These are phyloP conservation scores for Talaromyces thailandensis DNA, from an alignment of 495 filamentous ascomycete species.

Conservation along the genomic window DNA sequence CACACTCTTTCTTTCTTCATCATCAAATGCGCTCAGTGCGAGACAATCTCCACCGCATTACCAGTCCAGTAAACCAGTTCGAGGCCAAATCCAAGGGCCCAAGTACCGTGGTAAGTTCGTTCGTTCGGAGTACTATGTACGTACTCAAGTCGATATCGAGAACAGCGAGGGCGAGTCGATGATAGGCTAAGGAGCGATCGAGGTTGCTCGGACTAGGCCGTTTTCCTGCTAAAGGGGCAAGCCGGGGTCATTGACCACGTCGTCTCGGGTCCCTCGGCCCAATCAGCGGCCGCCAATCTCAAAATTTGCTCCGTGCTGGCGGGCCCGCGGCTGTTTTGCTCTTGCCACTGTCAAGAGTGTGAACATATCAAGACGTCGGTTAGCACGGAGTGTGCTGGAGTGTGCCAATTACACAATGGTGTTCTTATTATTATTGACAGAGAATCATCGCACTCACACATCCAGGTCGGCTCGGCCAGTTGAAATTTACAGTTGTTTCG, in stretches of 20 bases:
- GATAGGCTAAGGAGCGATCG: background rate
- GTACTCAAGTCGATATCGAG: background rate
- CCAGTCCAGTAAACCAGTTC: background rate
- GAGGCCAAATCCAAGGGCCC: background rate
- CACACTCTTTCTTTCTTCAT: background rate
- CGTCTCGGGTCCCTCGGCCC: background rate
- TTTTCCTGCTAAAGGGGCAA: background rate
- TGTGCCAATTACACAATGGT: too few relatives aligned
- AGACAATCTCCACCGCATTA: background rate
- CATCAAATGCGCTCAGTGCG: background rate
- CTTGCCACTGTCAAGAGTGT: background rate
- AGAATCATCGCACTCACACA: too few relatives aligned
- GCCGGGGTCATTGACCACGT: background rate
- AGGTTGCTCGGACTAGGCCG: background rate
- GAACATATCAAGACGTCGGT: background rate
- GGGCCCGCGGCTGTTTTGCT: slow-evolving; percentile 2
- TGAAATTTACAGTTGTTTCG: background rate
- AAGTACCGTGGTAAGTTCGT: background rate
- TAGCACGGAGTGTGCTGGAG: background rate
- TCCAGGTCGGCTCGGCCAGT: background rate
- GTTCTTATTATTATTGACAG: too few relatives aligned
- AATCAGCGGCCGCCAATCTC: background rate
- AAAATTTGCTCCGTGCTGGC: slow-evolving; percentile 2
- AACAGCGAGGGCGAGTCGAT: background rate
- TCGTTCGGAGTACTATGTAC: too few relatives aligned